Conservation (phyloP, 2,329 filamentous ascomycete species). For the Byssothecium circinans region DNA sequence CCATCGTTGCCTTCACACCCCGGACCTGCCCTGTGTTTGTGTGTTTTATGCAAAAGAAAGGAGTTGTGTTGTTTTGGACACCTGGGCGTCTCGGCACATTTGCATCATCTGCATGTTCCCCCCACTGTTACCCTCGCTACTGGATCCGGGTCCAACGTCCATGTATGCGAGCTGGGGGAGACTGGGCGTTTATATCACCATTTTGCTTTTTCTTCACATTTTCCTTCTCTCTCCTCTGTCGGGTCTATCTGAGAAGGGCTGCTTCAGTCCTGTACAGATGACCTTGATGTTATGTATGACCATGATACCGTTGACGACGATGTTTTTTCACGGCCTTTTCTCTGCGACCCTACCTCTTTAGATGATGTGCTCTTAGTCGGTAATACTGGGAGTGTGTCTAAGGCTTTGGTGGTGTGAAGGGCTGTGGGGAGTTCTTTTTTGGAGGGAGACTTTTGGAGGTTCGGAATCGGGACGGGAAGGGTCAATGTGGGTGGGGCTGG, state of each 20-base stretch:
- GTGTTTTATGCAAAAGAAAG: background rate
- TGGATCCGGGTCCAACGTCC: background rate
- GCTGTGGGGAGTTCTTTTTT: background rate
- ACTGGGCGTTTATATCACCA: conserved; percentile 13
- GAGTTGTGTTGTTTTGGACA: conserved; percentile 5
- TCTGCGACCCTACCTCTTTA: background rate
- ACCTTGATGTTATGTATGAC: background rate
- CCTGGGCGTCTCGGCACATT: background rate
- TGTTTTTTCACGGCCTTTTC: background rate
- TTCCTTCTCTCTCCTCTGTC: background rate
- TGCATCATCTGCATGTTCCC: conserved; percentile 16
- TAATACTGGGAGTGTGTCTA: background rate
- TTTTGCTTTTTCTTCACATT: conserved; percentile 1
- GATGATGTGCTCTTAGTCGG: background rate
- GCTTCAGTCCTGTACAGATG: background rate
- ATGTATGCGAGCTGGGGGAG: conserved; percentile 13
- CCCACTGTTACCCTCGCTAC: conserved; percentile 14
- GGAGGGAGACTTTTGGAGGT: background rate
- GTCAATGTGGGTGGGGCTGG: background rate
- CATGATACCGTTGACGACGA: background rate
- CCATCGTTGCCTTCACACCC: too few species aligned
- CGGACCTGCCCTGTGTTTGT: too few species aligned
- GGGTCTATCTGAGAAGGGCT: background rate
- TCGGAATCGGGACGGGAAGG: background rate
- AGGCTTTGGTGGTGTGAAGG: background rate